Evolutionary conservation across 495 filamentous ascomycete genomes (phyloP).

Genomic region (Jackrogersella multiformis): DNA sequence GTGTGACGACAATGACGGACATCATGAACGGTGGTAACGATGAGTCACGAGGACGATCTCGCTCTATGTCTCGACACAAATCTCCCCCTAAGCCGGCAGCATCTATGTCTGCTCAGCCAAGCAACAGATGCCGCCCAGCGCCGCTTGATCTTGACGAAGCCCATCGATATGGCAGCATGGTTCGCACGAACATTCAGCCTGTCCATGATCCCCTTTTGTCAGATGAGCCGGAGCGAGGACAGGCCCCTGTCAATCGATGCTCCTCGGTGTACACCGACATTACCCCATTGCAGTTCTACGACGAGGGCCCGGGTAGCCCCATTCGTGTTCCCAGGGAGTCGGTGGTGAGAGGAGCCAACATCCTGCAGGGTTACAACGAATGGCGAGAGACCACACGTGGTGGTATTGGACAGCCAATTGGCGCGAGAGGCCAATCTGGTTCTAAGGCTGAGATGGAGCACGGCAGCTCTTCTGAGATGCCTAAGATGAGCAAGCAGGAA

Average conservation of each 20-base stretch:
- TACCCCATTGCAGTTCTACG: neutral
- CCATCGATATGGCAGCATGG: neutral
- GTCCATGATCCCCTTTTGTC: constrained; percentile 12
- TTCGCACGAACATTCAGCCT: neutral
- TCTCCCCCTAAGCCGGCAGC: constrained; percentile 16
- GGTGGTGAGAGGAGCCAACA: neutral
- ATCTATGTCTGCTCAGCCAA: neutral
- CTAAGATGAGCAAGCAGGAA: neutral
- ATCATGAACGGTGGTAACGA: constrained; percentile 10
- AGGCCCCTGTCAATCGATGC: neutral
- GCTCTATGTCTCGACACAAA: constrained; percentile 22
- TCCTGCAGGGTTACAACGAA: constrained; percentile 26
- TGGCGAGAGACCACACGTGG: constrained; percentile 14
- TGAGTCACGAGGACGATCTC: neutral
- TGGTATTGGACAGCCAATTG: neutral
- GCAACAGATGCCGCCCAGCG: constrained; percentile 18
- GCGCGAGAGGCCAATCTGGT: neutral
- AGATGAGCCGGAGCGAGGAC: neutral
- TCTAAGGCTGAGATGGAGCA: neutral
- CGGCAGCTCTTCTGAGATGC: neutral
- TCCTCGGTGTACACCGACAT: constrained; percentile 22
- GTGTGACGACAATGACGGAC: constrained; percentile 38
- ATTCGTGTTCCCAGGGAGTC: neutral
- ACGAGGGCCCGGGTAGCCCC: neutral
- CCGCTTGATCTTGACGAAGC: constrained; percentile 23